Percentiles rank a stretch among this genome's conserved stretches.
These are phyloP conservation scores for Rhodamnia argentea DNA, from an alignment of 345 rosid species.

Conservation along the genomic window DNA sequence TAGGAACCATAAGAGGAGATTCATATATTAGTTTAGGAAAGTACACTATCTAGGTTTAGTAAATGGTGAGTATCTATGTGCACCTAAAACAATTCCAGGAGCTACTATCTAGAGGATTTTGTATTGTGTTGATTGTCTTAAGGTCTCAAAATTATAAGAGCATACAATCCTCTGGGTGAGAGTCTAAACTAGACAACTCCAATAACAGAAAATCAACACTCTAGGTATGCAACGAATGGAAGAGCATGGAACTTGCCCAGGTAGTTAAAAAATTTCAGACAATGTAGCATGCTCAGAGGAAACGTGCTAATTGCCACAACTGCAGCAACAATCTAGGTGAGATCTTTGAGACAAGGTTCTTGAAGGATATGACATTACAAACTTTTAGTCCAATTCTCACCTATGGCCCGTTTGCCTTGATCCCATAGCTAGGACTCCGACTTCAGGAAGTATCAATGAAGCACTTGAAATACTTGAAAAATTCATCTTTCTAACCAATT, in stretches of 20 bases:
- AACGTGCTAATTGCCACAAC: neutral
- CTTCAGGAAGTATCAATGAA: neutral
- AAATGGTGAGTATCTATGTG: neutral
- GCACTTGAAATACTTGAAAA: neutral
- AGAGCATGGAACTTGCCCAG: neutral
- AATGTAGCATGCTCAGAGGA: neutral
- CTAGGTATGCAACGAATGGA: neutral
- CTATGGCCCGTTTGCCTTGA: neutral
- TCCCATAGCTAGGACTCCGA: neutral
- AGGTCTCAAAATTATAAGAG: neutral
- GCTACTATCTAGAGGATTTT: neutral
- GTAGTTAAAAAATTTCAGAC: neutral
- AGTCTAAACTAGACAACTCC: neutral
- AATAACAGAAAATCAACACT: neutral
- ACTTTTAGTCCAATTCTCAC: neutral
- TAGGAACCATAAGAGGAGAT: slow-evolving; percentile 10
- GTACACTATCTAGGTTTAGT: neutral
- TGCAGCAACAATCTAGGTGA: neutral
- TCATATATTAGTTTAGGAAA: neutral
- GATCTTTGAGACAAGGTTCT: neutral
- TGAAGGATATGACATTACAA: neutral
- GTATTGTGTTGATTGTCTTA: neutral
- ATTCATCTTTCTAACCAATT: neutral
- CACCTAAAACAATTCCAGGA: neutral
- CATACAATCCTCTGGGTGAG: neutral